Percentiles rank a stretch among this genome's conserved stretches.
phyloP scores from a whole-genome alignment of 2,329 filamentous ascomycete species.

The Fusarium sororula region DNA sequence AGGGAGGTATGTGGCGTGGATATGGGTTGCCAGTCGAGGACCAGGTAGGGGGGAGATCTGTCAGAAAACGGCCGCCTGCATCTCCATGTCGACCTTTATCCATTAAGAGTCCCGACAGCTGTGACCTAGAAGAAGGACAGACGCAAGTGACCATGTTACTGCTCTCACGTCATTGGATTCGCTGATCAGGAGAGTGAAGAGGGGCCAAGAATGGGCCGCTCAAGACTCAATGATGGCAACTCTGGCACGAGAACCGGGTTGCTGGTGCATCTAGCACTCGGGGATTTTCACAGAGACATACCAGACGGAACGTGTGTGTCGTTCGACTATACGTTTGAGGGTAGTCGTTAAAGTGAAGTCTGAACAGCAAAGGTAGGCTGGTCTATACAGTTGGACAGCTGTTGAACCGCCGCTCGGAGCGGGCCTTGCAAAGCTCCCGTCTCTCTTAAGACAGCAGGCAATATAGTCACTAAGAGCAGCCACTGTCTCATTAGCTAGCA shows the following conservation, averaged over 20 bases:
- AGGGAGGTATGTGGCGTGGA: conserved; percentile 36
- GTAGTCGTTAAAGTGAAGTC: background rate
- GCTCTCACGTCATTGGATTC: background rate
- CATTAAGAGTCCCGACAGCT: background rate
- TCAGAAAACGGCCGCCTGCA: conserved; percentile 27
- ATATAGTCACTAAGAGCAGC: conserved; percentile 14
- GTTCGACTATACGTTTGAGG: background rate
- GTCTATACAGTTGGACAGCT: background rate
- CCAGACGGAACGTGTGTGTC: background rate
- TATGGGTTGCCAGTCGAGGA: conserved; percentile 28
- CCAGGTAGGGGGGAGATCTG: conserved; percentile 8
- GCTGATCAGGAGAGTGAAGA: background rate
- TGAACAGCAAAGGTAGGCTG: background rate
- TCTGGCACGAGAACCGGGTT: background rate
- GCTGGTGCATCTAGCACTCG: background rate
- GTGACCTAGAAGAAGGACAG: background rate
- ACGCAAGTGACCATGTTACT: background rate
- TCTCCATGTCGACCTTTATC: background rate
- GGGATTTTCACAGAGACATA: background rate
- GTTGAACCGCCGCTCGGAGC: conserved; percentile 14
- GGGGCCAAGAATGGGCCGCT: background rate
- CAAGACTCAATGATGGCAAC: background rate
- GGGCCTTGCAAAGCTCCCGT: conserved; percentile 26
- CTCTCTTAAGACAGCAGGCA: background rate
- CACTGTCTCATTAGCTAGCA: conserved; percentile 22